A percentile compares a stretch with the other conserved stretches of the same genome.
These are phyloP conservation scores for Cyclostephanos tholiformis DNA, from an alignment of 108 stramenopile species.

Conservation along the genomic window DNA sequence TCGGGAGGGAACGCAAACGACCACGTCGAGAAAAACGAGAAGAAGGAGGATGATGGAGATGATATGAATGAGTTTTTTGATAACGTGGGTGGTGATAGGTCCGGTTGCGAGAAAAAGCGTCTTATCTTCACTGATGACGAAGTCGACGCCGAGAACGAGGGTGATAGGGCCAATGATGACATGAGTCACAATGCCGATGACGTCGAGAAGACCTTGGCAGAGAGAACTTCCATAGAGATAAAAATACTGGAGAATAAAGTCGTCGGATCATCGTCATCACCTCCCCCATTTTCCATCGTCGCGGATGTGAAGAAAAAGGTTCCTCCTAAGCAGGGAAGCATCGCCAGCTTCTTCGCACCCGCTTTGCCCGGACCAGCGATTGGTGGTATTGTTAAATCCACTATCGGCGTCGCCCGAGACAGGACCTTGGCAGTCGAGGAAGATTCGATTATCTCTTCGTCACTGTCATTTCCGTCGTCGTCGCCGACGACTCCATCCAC, in stretches of 20 bases:
- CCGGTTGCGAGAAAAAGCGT: constrained; percentile 22
- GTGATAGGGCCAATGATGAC: neutral
- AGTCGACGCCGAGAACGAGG: neutral
- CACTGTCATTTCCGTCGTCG: neutral
- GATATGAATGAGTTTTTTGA: constrained; percentile 16
- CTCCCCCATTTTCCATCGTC: neutral
- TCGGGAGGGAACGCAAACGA: neutral
- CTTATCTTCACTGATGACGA: constrained; percentile 21
- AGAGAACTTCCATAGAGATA: constrained; percentile 1
- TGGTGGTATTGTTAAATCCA: neutral
- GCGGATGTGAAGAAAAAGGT: neutral
- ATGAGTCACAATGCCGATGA: neutral
- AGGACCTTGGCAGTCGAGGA: neutral
- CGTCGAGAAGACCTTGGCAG: neutral
- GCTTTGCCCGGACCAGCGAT: neutral
- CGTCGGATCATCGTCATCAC: neutral
- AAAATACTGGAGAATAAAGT: neutral
- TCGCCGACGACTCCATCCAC: constrained; percentile 17
- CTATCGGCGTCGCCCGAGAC: neutral
- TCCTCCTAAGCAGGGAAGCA: constrained; percentile 14
- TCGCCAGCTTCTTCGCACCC: constrained; percentile 19
- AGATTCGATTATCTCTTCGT: neutral
- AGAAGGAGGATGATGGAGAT: constrained; percentile 11
- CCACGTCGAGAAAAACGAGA: neutral
- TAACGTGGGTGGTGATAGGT: neutral